Base-by-base conservation (phyloP, 2,329 filamentous ascomycete genomes). In the Paraphaeosphaeria sporulosa region DNA sequence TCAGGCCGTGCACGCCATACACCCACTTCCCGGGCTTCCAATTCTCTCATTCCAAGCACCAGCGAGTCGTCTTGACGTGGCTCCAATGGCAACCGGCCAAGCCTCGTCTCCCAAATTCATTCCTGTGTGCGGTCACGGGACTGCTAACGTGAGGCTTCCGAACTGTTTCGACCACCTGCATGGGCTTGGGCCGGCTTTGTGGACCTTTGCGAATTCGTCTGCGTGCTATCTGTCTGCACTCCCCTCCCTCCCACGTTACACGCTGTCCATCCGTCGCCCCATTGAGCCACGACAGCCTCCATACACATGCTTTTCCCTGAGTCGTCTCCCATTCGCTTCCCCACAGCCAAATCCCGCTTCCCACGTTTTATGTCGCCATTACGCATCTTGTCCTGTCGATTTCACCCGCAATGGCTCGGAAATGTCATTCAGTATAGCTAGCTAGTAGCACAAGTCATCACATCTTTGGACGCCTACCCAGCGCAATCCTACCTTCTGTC, bases 351-450 rank as follows among this genome's bases (percentile, higher is more conserved):
- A 68, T 70, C 66, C 62, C 65, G 63, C 65, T 69, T 69, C 70
- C 72, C 74, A 76, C 74, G 71, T 76, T 70, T 65, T 64, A 74
- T 73, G 69, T 73, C 63, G 68, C 73, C 62, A 74, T 72, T 75
- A 70, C 67, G 59, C 65, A 60, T 64, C 66, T 69, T 52, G 65
- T 65, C 66, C 17, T 32, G 60, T 67, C 70, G 60, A 69, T 70
- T 65, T 63, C 71, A 62, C 51, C 40, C 55, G 65, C 64, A 67
- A 77, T 77, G 74, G 71, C 69, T 64, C 63, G 56, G 63, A 64
- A 62, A 62, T 66, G 61, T 66, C 61, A 50, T 68, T 68, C 67
- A 61, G 65, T 66, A 70, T 71, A 73, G 66, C 69, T 71, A 73
- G 66, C 69, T 65, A 66, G 70, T 76, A 74, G 66, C 66, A 74